These are phyloP conservation scores for Eimeria brunetti DNA, from an alignment of 169 alveolate species.

Conservation along the genomic window DNA sequence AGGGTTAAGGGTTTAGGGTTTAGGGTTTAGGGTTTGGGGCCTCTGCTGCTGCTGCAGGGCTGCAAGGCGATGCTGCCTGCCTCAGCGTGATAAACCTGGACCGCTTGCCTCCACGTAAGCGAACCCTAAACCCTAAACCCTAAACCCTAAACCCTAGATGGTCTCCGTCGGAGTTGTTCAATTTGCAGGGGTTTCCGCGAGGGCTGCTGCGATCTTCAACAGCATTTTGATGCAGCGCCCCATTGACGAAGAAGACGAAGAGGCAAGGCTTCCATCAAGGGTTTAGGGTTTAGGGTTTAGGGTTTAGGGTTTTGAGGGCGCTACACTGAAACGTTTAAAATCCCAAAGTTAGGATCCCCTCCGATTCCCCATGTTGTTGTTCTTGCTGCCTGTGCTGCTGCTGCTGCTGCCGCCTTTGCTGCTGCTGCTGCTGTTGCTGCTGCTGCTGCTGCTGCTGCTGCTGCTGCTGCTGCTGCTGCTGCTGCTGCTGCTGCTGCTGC, in stretches of 20 bases:
- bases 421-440: too few relatives aligned
- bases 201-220: not conserved
- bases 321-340: too few relatives aligned
- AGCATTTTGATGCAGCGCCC: not conserved
- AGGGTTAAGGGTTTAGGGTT: slow-evolving; percentile 18
- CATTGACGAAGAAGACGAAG: not conserved
- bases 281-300: not conserved
- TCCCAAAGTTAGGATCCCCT: too few relatives aligned
- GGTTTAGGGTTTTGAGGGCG: not conserved
- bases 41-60: slow-evolving; percentile 1
- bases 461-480: too few relatives aligned
- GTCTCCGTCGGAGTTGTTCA: not conserved
- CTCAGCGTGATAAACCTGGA: not conserved
- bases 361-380: too few relatives aligned
- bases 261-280: not conserved
- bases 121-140: slow-evolving; percentile 35
- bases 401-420: too few relatives aligned
- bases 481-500: too few relatives aligned
- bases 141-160: not conserved
- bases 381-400: too few relatives aligned
- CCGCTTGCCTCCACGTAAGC: not conserved
- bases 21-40: slow-evolving; percentile 8
- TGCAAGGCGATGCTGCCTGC: not conserved
- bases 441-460: too few relatives aligned
- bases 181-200: not conserved